Evolutionary conservation across 805 yeast species (phyloP), one percentile per base, ranked within the genome.

Genomic region (Ogataea minuta): DNA sequence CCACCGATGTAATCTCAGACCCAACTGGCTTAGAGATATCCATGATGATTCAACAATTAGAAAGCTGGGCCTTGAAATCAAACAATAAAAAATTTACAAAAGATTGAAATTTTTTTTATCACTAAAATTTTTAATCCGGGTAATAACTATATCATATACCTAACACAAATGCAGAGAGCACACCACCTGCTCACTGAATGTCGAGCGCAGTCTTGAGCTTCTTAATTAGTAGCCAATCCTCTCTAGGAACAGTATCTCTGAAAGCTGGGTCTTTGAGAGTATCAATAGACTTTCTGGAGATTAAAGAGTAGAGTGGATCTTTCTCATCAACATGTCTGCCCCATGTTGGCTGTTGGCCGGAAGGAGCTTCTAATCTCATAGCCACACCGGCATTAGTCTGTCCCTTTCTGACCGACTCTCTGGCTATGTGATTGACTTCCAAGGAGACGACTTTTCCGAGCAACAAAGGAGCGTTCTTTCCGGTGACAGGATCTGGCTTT

Each of bases 311-410:
- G 60, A 93, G 71, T 31, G 77, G 74, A 64, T 93, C 99, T 43
- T 78, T 71, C 67, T 93, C 99, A 64, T 89, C 96, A 53, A 93
- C 95, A 61, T 93, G 99, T 71, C 99, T 87, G 48, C 99, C 99
- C 98, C 98, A 93, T 10, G 87, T 81, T 39, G 99, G 98, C 68
- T 89, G 96, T 49, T 86, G 91, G 43, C 84, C 74, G 30, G 95
- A 84, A 50, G 95, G 90, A 55, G 87, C 84, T 41, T 93, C 99
- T 58, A 93, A 74, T 72, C 99, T 81, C 84, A 93, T 86, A 47
- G 99, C 99, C 48, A 91, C 98, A 77, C 99, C 99, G 19, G 96
- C 97, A 53, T 84, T 77, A 9, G 98, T 87, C 67, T 86, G 95
- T 31, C 97, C 96, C 75, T 87, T 93, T 70, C 88, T 85, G 32